phyloP scores from a whole-genome alignment of 2,329 filamentous ascomycete genomes.

The Pestalotiopsis sp. region DNA sequence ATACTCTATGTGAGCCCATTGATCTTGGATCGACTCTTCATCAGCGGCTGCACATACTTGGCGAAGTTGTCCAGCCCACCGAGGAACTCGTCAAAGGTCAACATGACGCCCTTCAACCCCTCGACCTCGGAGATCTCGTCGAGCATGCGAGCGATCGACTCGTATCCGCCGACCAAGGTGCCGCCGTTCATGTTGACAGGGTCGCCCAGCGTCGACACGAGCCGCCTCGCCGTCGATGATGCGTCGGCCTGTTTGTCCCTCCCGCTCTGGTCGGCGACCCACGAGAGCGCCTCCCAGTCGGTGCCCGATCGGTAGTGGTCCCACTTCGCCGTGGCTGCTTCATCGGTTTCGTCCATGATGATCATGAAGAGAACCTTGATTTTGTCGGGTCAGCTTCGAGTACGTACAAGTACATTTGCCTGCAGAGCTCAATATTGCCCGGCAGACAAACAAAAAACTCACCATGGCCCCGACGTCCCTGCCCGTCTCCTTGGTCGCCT shows the following conservation, averaged over 20 bases:
- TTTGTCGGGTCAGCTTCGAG: not conserved
- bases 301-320: slow-evolving; percentile 11
- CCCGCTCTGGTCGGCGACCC: slow-evolving; percentile 13
- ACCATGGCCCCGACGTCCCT: slow-evolving; percentile 14
- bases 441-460: not conserved
- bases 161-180: slow-evolving; percentile 11
- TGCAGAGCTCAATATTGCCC: not conserved
- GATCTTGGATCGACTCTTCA: slow-evolving; percentile 13
- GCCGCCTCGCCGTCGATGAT: slow-evolving; percentile 8
- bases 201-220: slow-evolving; percentile 11
- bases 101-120: slow-evolving; percentile 13
- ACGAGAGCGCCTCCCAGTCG: slow-evolving; percentile 13
- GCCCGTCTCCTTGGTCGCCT: slow-evolving; percentile 13
- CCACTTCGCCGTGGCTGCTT: slow-evolving; percentile 14
- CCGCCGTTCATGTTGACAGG: slow-evolving; percentile 15
- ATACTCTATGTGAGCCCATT: not conserved
- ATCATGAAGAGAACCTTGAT: slow-evolving; percentile 12
- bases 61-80: slow-evolving; percentile 12
- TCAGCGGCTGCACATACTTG: slow-evolving; percentile 12
- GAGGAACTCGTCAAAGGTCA: slow-evolving; percentile 15
- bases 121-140: slow-evolving; percentile 14
- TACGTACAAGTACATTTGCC: not conserved
- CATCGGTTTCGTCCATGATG: slow-evolving; percentile 14
- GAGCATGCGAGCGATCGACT: slow-evolving; percentile 11
- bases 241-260: slow-evolving; percentile 12